These are phyloP conservation scores for Chlamydomonas asymmetrica DNA, from an alignment of 139 green algal species.

Conservation along the genomic window DNA sequence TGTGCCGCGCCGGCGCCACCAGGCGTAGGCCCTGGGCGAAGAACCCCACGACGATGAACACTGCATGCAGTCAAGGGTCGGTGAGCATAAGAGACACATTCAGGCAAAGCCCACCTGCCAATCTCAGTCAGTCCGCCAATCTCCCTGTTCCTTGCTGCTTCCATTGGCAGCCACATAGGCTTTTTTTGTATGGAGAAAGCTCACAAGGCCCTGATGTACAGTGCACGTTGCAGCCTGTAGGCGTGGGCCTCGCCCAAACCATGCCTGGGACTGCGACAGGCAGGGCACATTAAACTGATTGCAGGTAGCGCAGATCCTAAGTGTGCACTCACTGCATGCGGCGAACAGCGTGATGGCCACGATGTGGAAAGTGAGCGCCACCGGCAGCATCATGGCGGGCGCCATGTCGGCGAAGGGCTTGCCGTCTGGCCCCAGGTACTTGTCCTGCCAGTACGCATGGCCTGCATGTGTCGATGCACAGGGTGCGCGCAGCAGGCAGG, in stretches of 20 bases:
- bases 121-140: too few relatives aligned
- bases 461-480: neutral
- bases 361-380: conserved; percentile 13
- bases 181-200: neutral
- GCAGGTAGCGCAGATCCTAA: neutral
- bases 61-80: neutral
- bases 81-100: neutral
- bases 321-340: neutral
- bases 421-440: neutral
- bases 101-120: neutral
- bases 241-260: neutral
- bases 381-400: conserved; percentile 22
- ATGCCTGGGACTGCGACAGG: neutral
- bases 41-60: conserved; percentile 1
- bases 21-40: neutral
- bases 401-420: conserved; percentile 16
- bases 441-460: neutral
- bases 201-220: neutral
- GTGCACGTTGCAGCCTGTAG: neutral
- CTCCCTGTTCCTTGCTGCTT: too few relatives aligned
- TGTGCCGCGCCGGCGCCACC: neutral
- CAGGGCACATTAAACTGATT: neutral
- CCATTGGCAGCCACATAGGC: neutral
- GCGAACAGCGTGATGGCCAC: neutral
- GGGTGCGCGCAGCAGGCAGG: neutral